phyloP scores from a whole-genome alignment of 2,329 filamentous ascomycete genomes.

The Coniochaeta hoffmannii region DNA sequence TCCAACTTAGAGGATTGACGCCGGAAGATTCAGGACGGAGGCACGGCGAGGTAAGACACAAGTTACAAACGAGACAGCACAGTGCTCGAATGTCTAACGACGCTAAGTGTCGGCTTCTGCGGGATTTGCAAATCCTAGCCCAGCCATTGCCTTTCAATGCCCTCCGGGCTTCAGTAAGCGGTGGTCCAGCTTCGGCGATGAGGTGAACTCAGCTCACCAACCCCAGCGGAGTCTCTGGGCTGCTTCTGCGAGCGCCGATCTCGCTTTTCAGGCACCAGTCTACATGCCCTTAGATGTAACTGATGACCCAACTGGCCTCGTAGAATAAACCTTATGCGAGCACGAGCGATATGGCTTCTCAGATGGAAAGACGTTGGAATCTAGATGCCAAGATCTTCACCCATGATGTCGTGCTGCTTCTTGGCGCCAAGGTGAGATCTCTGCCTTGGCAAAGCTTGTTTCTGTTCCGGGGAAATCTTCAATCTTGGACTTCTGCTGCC shows the following conservation, averaged over 20 bases:
- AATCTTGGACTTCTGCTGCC: too few relatives aligned
- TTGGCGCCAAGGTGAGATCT: neutral
- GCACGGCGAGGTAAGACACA: neutral
- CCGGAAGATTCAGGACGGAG: too few relatives aligned
- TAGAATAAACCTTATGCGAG: too few relatives aligned
- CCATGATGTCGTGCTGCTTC: neutral
- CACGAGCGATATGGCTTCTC: too few relatives aligned
- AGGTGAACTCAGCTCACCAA: neutral
- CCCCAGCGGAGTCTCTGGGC: neutral
- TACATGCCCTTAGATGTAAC: too few relatives aligned
- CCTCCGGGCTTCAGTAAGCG: neutral
- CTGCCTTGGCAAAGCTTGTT: constrained; percentile 8
- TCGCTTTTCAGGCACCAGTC: too few relatives aligned
- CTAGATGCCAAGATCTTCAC: neutral
- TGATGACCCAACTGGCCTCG: too few relatives aligned
- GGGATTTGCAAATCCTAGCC: too few relatives aligned
- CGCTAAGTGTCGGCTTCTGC: too few relatives aligned
- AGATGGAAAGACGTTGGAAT: neutral
- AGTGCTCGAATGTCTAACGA: too few relatives aligned
- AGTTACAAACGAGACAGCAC: neutral
- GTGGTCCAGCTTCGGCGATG: neutral
- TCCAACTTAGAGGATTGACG: neutral
- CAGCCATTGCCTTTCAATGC: too few relatives aligned
- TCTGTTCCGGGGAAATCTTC: neutral
- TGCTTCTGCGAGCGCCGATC: too few relatives aligned